Base-by-base conservation (phyloP, 1,139 yeast genomes). In the Magnusiomyces ingens region DNA sequence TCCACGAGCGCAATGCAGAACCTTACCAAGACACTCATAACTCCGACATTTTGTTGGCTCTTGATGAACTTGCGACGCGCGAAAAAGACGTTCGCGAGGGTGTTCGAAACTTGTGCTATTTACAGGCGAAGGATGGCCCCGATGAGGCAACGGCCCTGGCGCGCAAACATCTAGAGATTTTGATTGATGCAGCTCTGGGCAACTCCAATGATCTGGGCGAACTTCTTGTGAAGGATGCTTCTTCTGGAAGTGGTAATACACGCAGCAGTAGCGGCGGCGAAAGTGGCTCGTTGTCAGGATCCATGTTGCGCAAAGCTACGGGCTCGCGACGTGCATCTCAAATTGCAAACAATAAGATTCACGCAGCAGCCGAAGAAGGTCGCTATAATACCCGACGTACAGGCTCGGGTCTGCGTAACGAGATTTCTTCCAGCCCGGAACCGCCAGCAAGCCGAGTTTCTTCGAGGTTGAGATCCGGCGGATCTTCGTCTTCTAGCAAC, bases 181-280 rank as follows among this genome's bases (percentile, higher is more conserved):
- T 82, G n/a, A 67, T 81, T 18, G 70, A 68, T n/a, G 72, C 72
- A 0, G 74, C 69, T 4, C 51, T 64, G 18, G 53, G 45, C 37
- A 26, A 26, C 32, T 26, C 32, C 8, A 8, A 26, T 26, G 32
- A 26, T 26, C 32, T 26, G 32, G 32, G 32, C 32, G 32, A 26
- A 26, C 32, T 26, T 26, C 32, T 26, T 26, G 32, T 26, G 8
- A 26, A 26, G 8, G 32, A 26, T 26, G 32, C 32, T 5, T 26
- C 32, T 26, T 8, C 4, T 26, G 32, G 32, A 8, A 26, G 8
- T 26, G 32, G 32, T 4, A 26, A 26, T 26, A 5, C 8, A 8
- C 32, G 8, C 32, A 26, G 32, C 8, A 8, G 32, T 26, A 26
- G 32, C 8, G 32, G 32, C 8, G 32, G 32, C 8, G 32, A 8